Conservation (phyloP, 2,329 filamentous ascomycete species). For the Apiospora aurea region DNA sequence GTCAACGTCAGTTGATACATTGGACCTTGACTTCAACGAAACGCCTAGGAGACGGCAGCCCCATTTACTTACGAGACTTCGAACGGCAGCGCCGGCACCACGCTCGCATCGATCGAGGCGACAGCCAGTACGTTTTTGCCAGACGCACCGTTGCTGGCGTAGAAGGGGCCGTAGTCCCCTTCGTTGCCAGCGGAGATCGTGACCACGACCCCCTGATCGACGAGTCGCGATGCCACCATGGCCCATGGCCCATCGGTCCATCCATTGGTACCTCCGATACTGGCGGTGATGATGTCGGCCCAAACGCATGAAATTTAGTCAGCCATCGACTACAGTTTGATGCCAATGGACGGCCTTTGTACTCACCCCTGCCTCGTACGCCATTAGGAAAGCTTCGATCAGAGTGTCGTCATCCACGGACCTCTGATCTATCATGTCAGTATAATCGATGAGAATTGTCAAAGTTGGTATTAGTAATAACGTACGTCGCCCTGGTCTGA, state of each 20-base stretch:
- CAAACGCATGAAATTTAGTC: neutral
- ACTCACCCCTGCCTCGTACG: constrained; percentile 41
- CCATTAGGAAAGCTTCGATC: constrained; percentile 43
- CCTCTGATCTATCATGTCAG: neutral
- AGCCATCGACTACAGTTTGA: neutral
- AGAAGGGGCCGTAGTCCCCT: constrained; percentile 55
- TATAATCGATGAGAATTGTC: accelerated
- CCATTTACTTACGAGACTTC: constrained; percentile 33
- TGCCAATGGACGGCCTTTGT: accelerated
- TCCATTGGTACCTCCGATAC: constrained; percentile 46
- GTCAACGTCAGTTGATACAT: neutral
- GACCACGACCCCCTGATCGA: constrained; percentile 54
- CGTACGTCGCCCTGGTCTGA: neutral
- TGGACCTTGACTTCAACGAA: no score
- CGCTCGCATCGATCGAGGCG: constrained; percentile 47
- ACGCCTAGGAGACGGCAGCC: neutral
- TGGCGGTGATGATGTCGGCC: constrained; percentile 50
- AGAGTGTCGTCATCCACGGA: constrained; percentile 38
- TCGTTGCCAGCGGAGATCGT: constrained; percentile 59
- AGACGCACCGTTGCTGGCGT: constrained; percentile 47
- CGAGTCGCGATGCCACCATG: constrained; percentile 45
- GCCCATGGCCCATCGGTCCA: constrained; percentile 44
- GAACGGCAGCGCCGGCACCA: constrained; percentile 37
- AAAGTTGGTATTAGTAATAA: neutral
- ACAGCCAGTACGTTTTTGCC: constrained; percentile 49